Percentiles rank a stretch among this genome's conserved stretches.
Evolutionary conservation across 306 rosid genomes (phyloP).

Genomic region (Trifolium repens): DNA sequence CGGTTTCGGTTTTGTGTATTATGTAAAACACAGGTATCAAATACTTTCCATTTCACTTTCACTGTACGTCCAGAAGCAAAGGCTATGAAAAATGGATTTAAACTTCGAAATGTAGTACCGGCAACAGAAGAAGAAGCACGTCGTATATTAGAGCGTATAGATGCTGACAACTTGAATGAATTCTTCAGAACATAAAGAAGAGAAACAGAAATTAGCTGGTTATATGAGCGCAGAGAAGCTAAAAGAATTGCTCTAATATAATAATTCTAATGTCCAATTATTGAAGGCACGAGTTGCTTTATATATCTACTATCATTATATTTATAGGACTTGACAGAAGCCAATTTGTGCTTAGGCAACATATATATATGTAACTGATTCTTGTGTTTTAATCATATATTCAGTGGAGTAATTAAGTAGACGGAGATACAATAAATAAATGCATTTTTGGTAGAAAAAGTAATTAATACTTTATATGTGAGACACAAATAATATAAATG

Average conservation of each 20-base stretch:
- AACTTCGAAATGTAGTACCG: constrained; percentile 77
- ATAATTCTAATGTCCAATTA: constrained; percentile 26
- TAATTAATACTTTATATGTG: too few species aligned
- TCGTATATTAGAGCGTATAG: constrained; percentile 78
- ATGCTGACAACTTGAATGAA: constrained; percentile 62
- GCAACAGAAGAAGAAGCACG: constrained; percentile 97
- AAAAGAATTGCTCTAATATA: constrained; percentile 8
- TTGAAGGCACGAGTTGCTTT: constrained; percentile 17
- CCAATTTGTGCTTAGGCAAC: constrained; percentile 20
- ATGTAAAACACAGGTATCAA: constrained; percentile 62
- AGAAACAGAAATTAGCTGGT: constrained; percentile 33
- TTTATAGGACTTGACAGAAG: constrained; percentile 11
- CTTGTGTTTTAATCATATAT: not conserved
- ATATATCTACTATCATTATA: constrained; percentile 5
- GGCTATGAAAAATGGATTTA: constrained; percentile 60
- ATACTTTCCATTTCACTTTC: constrained; percentile 86
- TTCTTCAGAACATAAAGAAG: constrained; percentile 40
- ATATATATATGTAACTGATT: constrained; percentile 19
- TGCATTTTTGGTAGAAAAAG: too few species aligned
- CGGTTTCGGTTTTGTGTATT: constrained; percentile 4
- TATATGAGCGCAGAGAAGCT: constrained; percentile 27
- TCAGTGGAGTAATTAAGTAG: too few species aligned
- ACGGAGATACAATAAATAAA: too few species aligned
- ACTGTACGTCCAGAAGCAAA: constrained; percentile 83
- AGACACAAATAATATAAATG: too few species aligned